Evolutionary conservation across 257 asterid genomes (phyloP).

Genomic region (Plantago major): DNA sequence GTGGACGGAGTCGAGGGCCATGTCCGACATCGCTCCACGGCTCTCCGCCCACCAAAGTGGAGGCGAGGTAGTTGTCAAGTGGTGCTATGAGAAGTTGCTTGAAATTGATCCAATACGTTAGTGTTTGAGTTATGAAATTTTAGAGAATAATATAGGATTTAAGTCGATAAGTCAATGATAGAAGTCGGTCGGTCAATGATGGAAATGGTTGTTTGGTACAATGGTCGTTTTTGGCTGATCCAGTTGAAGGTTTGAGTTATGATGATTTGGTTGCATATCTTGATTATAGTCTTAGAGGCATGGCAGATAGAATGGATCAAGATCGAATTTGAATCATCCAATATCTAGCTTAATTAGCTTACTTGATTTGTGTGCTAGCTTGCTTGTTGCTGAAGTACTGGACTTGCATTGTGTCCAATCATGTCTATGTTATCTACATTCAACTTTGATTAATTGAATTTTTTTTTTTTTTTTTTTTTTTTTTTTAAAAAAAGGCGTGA

Average conservation of each 20-base stretch:
- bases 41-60: conserved; percentile 15
- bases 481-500: no score
- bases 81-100: conserved; percentile 60
- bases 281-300: conserved; percentile 37
- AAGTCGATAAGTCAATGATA: conserved; percentile 33
- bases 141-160: conserved; percentile 60
- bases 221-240: conserved; percentile 69
- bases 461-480: no score
- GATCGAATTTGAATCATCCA: no score
- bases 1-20: conserved; percentile 34
- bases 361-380: no score
- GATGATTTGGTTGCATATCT: conserved; percentile 33
- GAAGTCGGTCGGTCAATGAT: conserved; percentile 27
- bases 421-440: no score
- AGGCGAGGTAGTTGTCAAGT: conserved; percentile 24
- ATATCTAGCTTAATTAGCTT: no score
- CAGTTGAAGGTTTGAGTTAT: conserved; percentile 46
- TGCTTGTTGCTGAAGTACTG: no score
- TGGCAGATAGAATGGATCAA: conserved; percentile 48
- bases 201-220: conserved; percentile 54
- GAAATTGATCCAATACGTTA: conserved; percentile 29
- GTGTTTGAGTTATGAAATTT: conserved; percentile 40
- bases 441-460: no score
- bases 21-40: conserved; percentile 51
- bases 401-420: no score